Evolutionary conservation across 75 land plant species (phyloP).

Genomic region (Pseudotsuga menziesii): DNA sequence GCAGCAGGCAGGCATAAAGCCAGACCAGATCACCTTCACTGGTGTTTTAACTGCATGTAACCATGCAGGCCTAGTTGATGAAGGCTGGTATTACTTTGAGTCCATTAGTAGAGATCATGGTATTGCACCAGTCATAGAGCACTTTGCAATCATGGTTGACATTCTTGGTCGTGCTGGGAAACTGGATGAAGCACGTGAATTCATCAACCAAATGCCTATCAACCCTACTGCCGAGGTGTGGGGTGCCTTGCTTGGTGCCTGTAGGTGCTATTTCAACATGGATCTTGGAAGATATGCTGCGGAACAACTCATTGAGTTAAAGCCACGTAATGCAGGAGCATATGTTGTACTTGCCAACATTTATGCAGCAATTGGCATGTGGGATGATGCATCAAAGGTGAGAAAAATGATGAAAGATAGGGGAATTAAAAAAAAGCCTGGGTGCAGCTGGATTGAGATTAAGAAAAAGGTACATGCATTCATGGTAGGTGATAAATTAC

Average conservation of each 20-base stretch:
- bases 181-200: not conserved
- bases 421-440: not conserved
- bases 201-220: not conserved
- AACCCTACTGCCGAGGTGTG: not conserved
- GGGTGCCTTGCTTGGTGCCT: constrained; percentile 3
- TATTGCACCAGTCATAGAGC: not conserved
- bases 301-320: not conserved
- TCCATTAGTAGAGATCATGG: not conserved
- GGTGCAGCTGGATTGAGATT: not conserved
- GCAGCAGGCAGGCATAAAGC: constrained; percentile 22
- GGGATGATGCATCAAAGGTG: not conserved
- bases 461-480: not conserved
- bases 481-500: not conserved
- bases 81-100: not conserved
- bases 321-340: not conserved
- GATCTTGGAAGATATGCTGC: not conserved
- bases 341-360: not conserved
- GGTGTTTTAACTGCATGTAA: constrained; percentile 13
- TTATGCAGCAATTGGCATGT: not conserved
- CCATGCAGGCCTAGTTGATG: constrained; percentile 1
- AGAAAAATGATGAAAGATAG: not conserved
- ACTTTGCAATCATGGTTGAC: not conserved
- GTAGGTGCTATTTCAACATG: not conserved
- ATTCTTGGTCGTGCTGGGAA: not conserved
- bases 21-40: constrained; percentile 1